These are phyloP conservation scores for Aspergillus ustus DNA, from an alignment of 2,329 filamentous ascomycete genomes.

Conservation along the genomic window DNA sequence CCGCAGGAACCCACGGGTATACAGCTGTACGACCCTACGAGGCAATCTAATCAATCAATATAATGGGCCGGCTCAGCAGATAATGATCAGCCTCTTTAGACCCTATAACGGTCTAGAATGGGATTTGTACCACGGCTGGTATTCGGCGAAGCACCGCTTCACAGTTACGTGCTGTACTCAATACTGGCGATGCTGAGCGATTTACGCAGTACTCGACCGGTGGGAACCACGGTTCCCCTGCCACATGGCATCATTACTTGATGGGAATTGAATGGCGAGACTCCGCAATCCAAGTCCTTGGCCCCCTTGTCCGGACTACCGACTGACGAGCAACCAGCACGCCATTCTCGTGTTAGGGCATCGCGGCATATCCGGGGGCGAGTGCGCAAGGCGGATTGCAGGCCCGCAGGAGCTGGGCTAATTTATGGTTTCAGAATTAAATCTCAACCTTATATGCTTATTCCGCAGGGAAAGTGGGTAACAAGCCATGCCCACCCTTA, in stretches of 20 bases:
- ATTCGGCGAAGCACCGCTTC: neutral
- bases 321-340: conserved; percentile 1
- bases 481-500: conserved; percentile 2
- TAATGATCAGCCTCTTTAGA: conserved; percentile 5
- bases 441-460: conserved; percentile 2
- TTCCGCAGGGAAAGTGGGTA: conserved; percentile 1
- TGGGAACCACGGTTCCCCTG: neutral
- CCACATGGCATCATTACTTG: neutral
- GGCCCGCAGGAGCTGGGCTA: neutral
- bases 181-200: neutral
- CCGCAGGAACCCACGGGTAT: neutral
- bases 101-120: conserved; percentile 3
- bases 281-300: neutral
- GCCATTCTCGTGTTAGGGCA: neutral
- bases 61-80: neutral
- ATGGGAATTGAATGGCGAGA: neutral
- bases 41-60: conserved; percentile 10
- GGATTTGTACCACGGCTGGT: neutral
- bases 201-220: neutral
- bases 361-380: neutral
- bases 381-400: neutral
- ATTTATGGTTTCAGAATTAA: conserved; percentile 3
- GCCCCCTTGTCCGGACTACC: neutral
- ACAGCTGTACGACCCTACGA: neutral
- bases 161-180: too few relatives aligned